Conservation (phyloP, 1,284 basidiomycete species). For the Tilletiaria anomala region DNA sequence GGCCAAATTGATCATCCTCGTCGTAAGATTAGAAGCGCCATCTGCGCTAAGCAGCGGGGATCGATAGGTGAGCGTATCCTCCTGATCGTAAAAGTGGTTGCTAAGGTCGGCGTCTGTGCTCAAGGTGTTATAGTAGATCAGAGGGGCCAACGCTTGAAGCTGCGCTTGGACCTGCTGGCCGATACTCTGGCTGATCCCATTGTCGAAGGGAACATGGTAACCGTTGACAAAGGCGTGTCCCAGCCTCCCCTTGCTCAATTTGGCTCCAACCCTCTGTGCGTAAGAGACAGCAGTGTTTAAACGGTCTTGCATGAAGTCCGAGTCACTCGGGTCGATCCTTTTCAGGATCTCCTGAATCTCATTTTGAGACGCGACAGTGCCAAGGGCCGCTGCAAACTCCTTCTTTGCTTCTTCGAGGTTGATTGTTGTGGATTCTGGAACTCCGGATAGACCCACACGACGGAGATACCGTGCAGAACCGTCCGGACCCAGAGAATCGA, state of each 20-base stretch:
- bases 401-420: too few species aligned
- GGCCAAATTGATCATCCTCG: too few species aligned
- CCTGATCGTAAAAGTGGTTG: slow-evolving; percentile 78
- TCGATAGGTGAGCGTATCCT: slow-evolving; percentile 53
- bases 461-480: too few species aligned
- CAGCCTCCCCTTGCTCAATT: slow-evolving; percentile 12
- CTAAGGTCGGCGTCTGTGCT: slow-evolving; percentile 50
- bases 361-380: neutral
- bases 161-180: slow-evolving; percentile 16
- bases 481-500: too few species aligned
- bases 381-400: neutral
- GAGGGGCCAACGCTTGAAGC: slow-evolving; percentile 14
- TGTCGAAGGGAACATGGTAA: slow-evolving; percentile 55
- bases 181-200: slow-evolving; percentile 55
- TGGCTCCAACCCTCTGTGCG: slow-evolving; percentile 7
- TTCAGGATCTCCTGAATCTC: slow-evolving; percentile 2
- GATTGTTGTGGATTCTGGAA: too few species aligned
- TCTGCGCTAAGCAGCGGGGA: slow-evolving; percentile 65
- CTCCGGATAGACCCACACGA: too few species aligned
- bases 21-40: too few species aligned
- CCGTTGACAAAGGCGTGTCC: slow-evolving; percentile 67
- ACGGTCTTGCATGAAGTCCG: slow-evolving; percentile 1
- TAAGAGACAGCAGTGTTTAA: neutral
- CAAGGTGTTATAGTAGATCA: slow-evolving; percentile 56
- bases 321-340: slow-evolving; percentile 1